These are phyloP conservation scores for Vitis hybrid DNA, from an alignment of 177 flowering plant species.

Conservation along the genomic window DNA sequence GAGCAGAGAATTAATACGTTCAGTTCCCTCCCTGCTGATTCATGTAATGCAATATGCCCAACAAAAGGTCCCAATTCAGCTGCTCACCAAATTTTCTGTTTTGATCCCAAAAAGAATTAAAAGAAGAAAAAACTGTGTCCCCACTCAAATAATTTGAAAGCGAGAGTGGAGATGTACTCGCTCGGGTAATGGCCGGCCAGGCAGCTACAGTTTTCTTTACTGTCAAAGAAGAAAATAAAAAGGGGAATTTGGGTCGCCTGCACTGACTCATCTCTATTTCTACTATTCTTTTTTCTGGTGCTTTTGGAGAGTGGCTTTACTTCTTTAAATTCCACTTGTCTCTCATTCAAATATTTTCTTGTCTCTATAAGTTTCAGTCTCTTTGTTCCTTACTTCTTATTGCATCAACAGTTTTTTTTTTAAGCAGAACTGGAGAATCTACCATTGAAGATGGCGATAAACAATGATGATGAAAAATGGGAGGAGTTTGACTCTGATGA, in stretches of 20 bases:
- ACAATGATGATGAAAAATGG: neutral
- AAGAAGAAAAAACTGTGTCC: neutral
- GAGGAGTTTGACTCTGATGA: slow-evolving; percentile 14
- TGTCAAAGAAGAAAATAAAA: neutral
- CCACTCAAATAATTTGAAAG: slow-evolving; percentile 3
- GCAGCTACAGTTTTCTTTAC: neutral
- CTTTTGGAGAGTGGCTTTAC: neutral
- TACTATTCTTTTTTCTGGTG: neutral
- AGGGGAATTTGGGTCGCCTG: slow-evolving; percentile 9
- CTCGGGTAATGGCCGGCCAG: slow-evolving; percentile 14
- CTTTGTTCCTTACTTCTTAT: neutral
- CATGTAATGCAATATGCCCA: neutral
- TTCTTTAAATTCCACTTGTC: slow-evolving; percentile 17
- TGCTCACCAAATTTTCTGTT: too few relatives aligned
- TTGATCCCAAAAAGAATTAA: neutral
- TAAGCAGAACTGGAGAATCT: neutral
- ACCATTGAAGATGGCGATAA: slow-evolving; percentile 11
- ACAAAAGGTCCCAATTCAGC: neutral
- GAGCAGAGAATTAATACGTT: too few relatives aligned
- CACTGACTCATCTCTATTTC: slow-evolving; percentile 8
- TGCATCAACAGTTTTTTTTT: neutral
- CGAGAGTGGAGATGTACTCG: slow-evolving; percentile 3
- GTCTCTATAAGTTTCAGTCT: slow-evolving; percentile 9
- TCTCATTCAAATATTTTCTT: slow-evolving; percentile 11
- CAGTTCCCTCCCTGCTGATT: too few relatives aligned